These are phyloP conservation scores for Arthrobotrys sphaeroides DNA, from an alignment of 2,329 filamentous ascomycete genomes.

Conservation along the genomic window DNA sequence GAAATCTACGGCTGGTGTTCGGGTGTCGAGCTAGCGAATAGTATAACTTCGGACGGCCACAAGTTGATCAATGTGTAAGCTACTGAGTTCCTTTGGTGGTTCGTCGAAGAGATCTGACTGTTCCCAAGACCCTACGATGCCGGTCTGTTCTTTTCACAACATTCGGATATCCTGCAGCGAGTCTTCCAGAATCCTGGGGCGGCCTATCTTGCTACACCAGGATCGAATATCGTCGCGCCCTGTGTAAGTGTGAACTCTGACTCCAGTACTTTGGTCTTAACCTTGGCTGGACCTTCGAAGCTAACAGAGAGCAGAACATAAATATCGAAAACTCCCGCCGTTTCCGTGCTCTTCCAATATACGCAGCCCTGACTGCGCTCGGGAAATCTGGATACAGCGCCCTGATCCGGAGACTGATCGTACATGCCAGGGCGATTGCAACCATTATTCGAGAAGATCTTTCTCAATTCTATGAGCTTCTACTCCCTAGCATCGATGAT, in stretches of 20 bases:
- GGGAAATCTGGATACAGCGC: constrained; percentile 74
- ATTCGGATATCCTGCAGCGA: constrained; percentile 67
- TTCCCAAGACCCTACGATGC: constrained; percentile 79
- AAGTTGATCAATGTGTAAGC: constrained; percentile 84
- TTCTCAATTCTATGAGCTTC: constrained; percentile 29
- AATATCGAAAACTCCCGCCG: constrained; percentile 90
- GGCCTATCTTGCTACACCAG: constrained; percentile 70
- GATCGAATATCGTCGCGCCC: constrained; percentile 27
- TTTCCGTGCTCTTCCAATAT: constrained; percentile 89
- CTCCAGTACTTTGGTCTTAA: too few relatives aligned
- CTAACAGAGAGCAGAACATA: constrained; percentile 67
- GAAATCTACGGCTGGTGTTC: constrained; percentile 65
- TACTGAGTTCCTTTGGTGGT: not conserved
- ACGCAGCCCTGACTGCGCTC: constrained; percentile 79
- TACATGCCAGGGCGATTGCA: constrained; percentile 74
- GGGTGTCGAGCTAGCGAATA: constrained; percentile 83
- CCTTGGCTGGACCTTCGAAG: not conserved
- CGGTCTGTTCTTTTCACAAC: constrained; percentile 83
- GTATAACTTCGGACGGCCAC: constrained; percentile 85
- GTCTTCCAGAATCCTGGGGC: constrained; percentile 88
- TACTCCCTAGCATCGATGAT: constrained; percentile 63
- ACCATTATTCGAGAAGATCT: constrained; percentile 62
- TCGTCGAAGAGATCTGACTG: not conserved
- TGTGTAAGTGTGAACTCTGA: constrained; percentile 36
- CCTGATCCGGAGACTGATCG: constrained; percentile 77